Evolutionary conservation across 768 basidiomycete species (phyloP), one percentile per base, ranked within the genome.

Genomic region (Suillus weaverae): DNA sequence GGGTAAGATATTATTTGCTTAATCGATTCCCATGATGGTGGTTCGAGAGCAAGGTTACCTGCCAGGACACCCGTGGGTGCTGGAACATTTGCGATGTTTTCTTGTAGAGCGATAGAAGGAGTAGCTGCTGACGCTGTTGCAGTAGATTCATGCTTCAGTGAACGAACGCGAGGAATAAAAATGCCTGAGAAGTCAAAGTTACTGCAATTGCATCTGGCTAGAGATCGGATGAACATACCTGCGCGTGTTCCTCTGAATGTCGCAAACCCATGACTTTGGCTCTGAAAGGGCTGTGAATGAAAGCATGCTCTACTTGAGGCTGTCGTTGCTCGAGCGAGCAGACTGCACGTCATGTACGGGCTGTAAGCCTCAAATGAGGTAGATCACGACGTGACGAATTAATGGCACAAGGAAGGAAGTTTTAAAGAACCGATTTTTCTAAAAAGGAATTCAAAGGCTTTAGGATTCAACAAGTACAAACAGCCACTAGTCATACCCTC

Each of bases 1-100:
- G 74, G 57, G 10, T 65, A 61, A 36, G 82, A 76, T 43, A 90
- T 61, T 18, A 66, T 68, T 35, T 75, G 80, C 32, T 80, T 67
- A 26, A 87, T 72, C 16, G 77, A 69, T 14, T 67, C 60, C 74
- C 85, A 83, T 59, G 68, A 61, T 11, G 57, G n/a, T 20, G 32
- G 32, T 20, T 64, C 65, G 36, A 53, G 4, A 26, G 30, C 4
- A 32, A 44, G 30, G 22, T 5, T 53, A 36, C 60, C 22, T 3
- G 55, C 50, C 43, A 38, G 39, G 18, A 41, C 57, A 48, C 20
- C 38, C 10, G 7, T 43, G 35, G 26, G 53, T 35, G 33, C 14
- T 44, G 48, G 61, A 51, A n/a, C 26, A 30, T 20, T 36, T n/a
- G 26, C 39, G 2, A 18, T 36, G 14, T 16, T 33, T 5, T 36